phyloP scores from a whole-genome alignment of 345 rosid species.

The Iberis pinnata region DNA sequence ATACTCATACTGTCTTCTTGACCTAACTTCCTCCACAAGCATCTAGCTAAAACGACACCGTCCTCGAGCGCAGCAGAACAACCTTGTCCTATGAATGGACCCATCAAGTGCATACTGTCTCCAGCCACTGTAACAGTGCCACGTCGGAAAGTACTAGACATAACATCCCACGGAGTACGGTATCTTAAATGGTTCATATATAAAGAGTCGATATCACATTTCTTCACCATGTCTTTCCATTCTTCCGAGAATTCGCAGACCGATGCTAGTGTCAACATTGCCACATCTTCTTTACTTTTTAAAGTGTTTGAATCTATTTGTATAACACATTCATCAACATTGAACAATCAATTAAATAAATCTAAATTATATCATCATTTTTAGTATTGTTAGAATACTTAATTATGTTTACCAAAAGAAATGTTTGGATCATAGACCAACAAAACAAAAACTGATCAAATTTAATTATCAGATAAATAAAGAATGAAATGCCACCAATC shows the following conservation, averaged over 20 bases:
- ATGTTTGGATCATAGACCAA: background rate
- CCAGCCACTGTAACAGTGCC: constrained; percentile 47
- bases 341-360: background rate
- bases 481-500: background rate
- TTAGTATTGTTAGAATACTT: background rate
- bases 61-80: constrained; percentile 43
- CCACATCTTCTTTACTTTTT: constrained; percentile 29
- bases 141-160: constrained; percentile 25
- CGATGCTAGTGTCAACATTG: constrained; percentile 20
- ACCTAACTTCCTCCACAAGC: constrained; percentile 33
- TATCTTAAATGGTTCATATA: constrained; percentile 34
- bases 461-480: too few relatives aligned
- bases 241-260: constrained; percentile 32
- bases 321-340: background rate
- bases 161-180: constrained; percentile 38
- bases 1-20: constrained; percentile 1
- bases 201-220: constrained; percentile 30
- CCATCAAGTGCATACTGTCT: constrained; percentile 48
- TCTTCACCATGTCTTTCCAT: constrained; percentile 33
- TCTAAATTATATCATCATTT: background rate
- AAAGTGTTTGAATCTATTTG: constrained; percentile 3
- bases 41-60: constrained; percentile 44
- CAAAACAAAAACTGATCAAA: background rate
- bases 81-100: constrained; percentile 50
- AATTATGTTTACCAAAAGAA: background rate